Base-by-base conservation (phyloP, 257 asterid genomes). In the Pogostemon cablin region DNA sequence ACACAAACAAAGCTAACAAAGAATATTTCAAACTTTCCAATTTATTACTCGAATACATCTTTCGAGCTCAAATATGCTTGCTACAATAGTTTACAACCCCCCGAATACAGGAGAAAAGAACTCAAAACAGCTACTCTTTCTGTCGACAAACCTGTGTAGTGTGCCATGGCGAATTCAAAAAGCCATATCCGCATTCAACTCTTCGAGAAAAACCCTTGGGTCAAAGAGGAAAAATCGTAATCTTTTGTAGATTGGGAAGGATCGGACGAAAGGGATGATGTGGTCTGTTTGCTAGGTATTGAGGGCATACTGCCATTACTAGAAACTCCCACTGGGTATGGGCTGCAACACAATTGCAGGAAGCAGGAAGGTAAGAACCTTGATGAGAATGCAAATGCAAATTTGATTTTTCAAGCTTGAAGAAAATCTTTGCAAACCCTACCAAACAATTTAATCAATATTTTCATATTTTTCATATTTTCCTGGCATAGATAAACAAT, bases 191-290 rank as follows among this genome's bases (percentile, higher is more conserved):
- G 11, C 75, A 38, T 54, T 87, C 81, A 93, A 17, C 75, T 87
- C 76, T 91, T 93, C 9, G 96, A 68, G 85, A 93, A 90, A 54
- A 91, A 82, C 12, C 93, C 96, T 69, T 89, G 91, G 3, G 99
- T 91, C 88, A 93, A 79, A 10, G 99, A 91, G 78, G 99, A 93
- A 76, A 93, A 93, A 77, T 93, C 97, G 7, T 68, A 91, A 65
- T 93, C 99, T 81, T 86, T 89, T 68, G 84, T 88, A 0, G 90
- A 48, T 82, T 84, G 88, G 2, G 82, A 56, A 69, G 96, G 72
- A 49, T 81, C 69, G 42, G 96, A 79, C 25, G 90, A 64, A 58
- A 77, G 77, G 11, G 92, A 63, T 5, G 90, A 5, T 42, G 84
- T 39, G 49, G 82, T 66, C 63, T 77, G 86, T 79, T 72, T 79